Percentiles rank a stretch among this genome's conserved stretches.
Evolutionary conservation across 768 basidiomycete genomes (phyloP).

Genomic region (Pulveroboletus ravenelii): DNA sequence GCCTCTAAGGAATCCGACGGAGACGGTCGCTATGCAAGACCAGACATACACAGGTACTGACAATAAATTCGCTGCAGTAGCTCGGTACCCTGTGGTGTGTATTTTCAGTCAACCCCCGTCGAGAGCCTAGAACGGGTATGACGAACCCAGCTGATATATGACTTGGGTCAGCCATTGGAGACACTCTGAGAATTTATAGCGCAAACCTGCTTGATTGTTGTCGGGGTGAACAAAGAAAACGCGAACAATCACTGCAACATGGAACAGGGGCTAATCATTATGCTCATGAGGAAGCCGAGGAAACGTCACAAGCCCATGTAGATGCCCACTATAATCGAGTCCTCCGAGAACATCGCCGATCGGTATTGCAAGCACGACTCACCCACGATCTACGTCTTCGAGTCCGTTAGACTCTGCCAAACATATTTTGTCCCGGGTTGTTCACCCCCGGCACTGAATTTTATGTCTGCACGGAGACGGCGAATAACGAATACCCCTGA

Average conservation of each 20-base stretch:
- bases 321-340: constrained; percentile 48
- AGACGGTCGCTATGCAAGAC: constrained; percentile 62
- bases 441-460: constrained; percentile 61
- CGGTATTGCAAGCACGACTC: constrained; percentile 21
- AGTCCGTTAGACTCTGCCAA: constrained; percentile 57
- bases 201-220: constrained; percentile 47
- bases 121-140: not conserved
- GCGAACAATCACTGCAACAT: constrained; percentile 42
- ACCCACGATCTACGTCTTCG: constrained; percentile 75
- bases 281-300: not conserved
- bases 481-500: constrained; percentile 59
- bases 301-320: constrained; percentile 61
- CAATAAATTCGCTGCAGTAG: constrained; percentile 66
- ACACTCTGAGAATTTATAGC: not conserved
- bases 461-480: constrained; percentile 59
- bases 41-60: constrained; percentile 76
- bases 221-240: constrained; percentile 49
- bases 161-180: not conserved
- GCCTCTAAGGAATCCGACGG: constrained; percentile 61
- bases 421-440: too few relatives aligned
- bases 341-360: not conserved
- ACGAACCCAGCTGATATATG: constrained; percentile 19
- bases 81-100: constrained; percentile 43
- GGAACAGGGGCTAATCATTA: constrained; percentile 1
- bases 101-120: not conserved